Base-by-base conservation (phyloP, 306 rosid genomes). In the Abrus precatorius region DNA sequence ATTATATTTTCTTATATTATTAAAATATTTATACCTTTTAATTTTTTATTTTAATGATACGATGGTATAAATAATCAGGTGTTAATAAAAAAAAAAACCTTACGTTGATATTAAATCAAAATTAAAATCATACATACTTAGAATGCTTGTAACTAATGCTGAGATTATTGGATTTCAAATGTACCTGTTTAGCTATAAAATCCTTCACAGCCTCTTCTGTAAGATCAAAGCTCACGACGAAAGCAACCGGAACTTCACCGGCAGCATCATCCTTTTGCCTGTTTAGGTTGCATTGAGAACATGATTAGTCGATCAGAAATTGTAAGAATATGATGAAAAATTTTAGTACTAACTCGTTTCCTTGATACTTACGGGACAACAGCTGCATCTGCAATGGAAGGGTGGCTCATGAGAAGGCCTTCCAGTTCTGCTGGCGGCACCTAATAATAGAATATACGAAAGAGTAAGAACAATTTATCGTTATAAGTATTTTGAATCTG, bases 221-320 rank as follows among this genome's bases (percentile, higher is more conserved):
- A 1, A 91, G 88, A 14, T 81, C 85, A 29, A 52, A 55, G 3
- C 80, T 68, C 9, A 93, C 98, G 6, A 93, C 88, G 36, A 88
- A 91, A 28, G 97, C 98, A 2, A 91, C 98, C 0, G 95, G 98
- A 72, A 93, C 86, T 76, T 93, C 95, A n/a, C 98, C 98, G 0
- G 95, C 97, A 52, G 4, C 91, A 1, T 72, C 89, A 43, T 93
- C 90, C 44, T 85, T 87, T 82, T 86, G 85, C 70, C 97, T 93
- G 89, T 72, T 14, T 32, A 49, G 6, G 20, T 20, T 20, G 20
- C 20, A 20, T 20, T 20, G 9, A 55, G 3, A 40, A 38, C 34
- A 27, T n/a, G 3, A 73, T 8, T 43, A 2, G 62, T 38, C 44
- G 20, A 20, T 20, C 20, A 20, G 20, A 20, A 20, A 20, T 44